Conservation (phyloP, 768 basidiomycete species). For the Leccinellum rugosiceps region DNA sequence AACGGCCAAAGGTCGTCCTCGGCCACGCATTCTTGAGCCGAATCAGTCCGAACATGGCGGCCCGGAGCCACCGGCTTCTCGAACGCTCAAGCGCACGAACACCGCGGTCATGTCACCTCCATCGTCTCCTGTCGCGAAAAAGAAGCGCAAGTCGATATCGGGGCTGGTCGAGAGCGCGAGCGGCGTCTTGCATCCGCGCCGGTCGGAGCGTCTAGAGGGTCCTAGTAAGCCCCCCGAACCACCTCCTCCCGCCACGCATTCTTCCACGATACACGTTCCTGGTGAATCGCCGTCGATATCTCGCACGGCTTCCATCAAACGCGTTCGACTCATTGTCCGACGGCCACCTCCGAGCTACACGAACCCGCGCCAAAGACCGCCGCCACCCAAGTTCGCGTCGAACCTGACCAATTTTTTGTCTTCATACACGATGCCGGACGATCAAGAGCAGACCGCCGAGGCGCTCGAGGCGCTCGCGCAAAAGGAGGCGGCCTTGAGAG, state of each 20-base stretch:
- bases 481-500: slow-evolving; percentile 43
- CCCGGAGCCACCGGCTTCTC: slow-evolving; percentile 7
- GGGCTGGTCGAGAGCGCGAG: slow-evolving; percentile 5
- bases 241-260: neutral
- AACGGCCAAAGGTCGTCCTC: slow-evolving; percentile 4
- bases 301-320: slow-evolving; percentile 42
- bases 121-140: slow-evolving; percentile 17
- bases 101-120: slow-evolving; percentile 19
- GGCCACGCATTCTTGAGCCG: slow-evolving; percentile 2
- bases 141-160: slow-evolving; percentile 25
- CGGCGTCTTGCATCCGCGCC: slow-evolving; percentile 8
- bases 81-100: slow-evolving; percentile 28
- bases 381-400: slow-evolving; percentile 44
- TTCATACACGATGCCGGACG: slow-evolving; percentile 59
- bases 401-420: slow-evolving; percentile 56
- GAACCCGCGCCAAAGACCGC: slow-evolving; percentile 66
- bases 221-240: slow-evolving; percentile 12
- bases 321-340: slow-evolving; percentile 65
- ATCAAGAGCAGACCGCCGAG: slow-evolving; percentile 43
- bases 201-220: slow-evolving; percentile 20
- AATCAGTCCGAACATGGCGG: slow-evolving; percentile 4
- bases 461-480: slow-evolving; percentile 36
- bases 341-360: slow-evolving; percentile 58
- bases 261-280: neutral
- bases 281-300: slow-evolving; percentile 4